Percentiles rank a stretch among this genome's conserved stretches.
Conservation (phyloP, 371 early-diverging fungal species). For the Mortierella sp. region DNA sequence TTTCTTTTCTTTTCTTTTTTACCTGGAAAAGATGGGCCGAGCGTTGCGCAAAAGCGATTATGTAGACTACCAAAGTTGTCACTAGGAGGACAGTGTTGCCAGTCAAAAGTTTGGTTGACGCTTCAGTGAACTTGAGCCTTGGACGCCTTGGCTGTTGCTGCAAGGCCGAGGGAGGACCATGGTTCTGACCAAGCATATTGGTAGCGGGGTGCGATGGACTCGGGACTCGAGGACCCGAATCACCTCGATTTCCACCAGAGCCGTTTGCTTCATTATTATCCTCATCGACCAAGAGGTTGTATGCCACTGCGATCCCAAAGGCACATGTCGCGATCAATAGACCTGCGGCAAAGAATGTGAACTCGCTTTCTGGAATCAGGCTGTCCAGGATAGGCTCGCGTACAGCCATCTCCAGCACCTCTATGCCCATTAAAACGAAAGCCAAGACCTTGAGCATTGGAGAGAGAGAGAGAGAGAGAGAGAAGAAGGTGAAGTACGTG, state of each 20-base stretch:
- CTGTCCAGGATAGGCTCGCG: conserved; percentile 39
- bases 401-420: conserved; percentile 31
- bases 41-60: conserved; percentile 16
- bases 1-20: conserved; percentile 9
- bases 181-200: conserved; percentile 18
- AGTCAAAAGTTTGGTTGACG: conserved; percentile 26
- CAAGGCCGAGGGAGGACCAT: conserved; percentile 8
- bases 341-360: conserved; percentile 21
- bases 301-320: conserved; percentile 40
- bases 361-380: conserved; percentile 36
- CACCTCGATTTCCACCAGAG: conserved; percentile 35
- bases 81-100: conserved; percentile 20
- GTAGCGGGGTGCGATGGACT: conserved; percentile 13
- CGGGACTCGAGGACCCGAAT: conserved; percentile 23
- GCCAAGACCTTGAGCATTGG: conserved; percentile 31
- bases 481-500: conserved; percentile 11
- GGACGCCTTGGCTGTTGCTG: conserved; percentile 27
- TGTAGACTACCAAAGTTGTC: conserved; percentile 10
- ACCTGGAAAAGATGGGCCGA: conserved; percentile 34
- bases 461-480: conserved; percentile 17
- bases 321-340: conserved; percentile 25
- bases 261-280: conserved; percentile 22
- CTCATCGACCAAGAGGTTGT: conserved; percentile 38
- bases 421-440: conserved; percentile 34
- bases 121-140: conserved; percentile 34